Base-by-base conservation (phyloP, 1,139 yeast genomes). In the Hansenula anomala region DNA sequence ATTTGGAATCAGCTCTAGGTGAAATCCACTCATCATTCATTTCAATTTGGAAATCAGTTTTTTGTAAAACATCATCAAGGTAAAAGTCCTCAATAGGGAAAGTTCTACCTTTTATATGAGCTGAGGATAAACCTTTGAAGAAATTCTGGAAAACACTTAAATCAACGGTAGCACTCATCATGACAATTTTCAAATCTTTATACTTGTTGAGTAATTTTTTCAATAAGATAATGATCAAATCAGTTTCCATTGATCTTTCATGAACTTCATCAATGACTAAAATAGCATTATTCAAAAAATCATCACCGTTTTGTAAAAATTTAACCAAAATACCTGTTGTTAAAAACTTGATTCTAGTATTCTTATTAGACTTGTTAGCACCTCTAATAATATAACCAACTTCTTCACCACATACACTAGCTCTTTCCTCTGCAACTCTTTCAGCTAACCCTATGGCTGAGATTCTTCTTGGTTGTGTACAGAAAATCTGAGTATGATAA, bases 161-260 rank as follows among this genome's bases (percentile, higher is more conserved):
- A 52, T 88, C 86, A 36, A 90, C 90, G 0, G 97, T 92, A 4
- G 98, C 98, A 54, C 96, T 86, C 97, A 92, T 92, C 37, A 92
- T 68, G 9, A 92, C 71, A 28, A 92, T 68, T 54, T 80, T 86
- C 44, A 90, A 57, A 3, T 78, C 69, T 34, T 64, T 63, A 26
- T 61, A 59, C 41, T 66, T 61, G 9, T 63, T 60, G 48, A 75
- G 49, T 12, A 87, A 61, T 33, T 73, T 72, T 54, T 87, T 88
- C 47, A 92, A 66, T 38, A 90, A 72, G 36, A 89, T 87, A 36
- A 92, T 69, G 38, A 92, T 67, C 44, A 90, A 80, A 59, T 92
- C 97, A 44, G 94, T 80, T 54, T 92, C 97, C 36, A 92, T 77
- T 0, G 97, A 88, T 48, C 97, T 67, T 61, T 92, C 98, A 56